phyloP scores from a whole-genome alignment of 257 asterid species.

The Solanum chmielewskii region DNA sequence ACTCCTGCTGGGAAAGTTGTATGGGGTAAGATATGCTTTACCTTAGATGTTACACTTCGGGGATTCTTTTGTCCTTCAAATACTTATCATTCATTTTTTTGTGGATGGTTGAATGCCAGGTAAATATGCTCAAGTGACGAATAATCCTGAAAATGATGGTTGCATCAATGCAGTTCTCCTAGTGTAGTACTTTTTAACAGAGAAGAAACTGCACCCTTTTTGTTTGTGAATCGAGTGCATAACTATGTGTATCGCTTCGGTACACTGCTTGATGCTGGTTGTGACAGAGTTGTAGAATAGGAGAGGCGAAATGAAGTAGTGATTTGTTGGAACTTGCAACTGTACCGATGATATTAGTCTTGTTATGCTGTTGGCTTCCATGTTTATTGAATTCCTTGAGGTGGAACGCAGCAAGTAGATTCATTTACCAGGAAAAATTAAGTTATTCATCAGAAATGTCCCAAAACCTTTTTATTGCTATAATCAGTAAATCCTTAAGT shows the following conservation, averaged over 20 bases:
- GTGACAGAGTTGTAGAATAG: background rate
- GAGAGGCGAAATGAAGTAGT: background rate
- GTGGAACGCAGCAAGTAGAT: background rate
- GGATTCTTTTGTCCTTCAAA: background rate
- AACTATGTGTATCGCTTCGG: background rate
- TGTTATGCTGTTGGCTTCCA: background rate
- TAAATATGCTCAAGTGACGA: constrained; percentile 89
- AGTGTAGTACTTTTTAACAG: constrained; percentile 26
- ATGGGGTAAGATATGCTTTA: constrained; percentile 52
- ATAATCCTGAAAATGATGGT: constrained; percentile 96
- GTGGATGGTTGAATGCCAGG: constrained; percentile 38
- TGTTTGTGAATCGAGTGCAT: background rate
- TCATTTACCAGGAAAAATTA: background rate
- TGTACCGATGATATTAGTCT: background rate
- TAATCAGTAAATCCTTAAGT: background rate
- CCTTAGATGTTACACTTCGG: background rate
- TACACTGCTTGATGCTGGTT: background rate
- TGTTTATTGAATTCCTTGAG: background rate
- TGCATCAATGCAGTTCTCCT: constrained; percentile 88
- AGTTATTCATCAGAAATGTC: background rate
- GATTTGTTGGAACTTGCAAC: background rate
- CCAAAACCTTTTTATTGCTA: background rate
- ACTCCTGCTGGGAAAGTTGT: constrained; percentile 98
- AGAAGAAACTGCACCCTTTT: background rate
- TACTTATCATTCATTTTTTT: background rate